phyloP scores from a whole-genome alignment of 371 early-diverging fungal species.

The Mortierella sp. region DNA sequence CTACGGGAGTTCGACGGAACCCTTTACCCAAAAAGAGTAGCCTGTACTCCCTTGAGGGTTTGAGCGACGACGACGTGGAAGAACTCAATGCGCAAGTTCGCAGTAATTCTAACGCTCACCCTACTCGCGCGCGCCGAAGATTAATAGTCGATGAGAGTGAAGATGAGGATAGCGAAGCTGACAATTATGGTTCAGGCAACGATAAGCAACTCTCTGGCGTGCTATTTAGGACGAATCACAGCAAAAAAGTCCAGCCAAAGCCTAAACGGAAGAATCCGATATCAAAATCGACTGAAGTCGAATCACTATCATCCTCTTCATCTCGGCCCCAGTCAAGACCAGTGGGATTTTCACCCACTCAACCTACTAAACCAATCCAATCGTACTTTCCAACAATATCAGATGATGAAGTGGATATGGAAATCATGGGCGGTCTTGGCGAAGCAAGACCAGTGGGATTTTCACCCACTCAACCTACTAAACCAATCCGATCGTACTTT shows the following conservation, averaged over 20 bases:
- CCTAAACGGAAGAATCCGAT: not conserved
- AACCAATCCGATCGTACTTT: conserved; percentile 10
- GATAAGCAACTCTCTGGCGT: too few species aligned
- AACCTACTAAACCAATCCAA: not conserved
- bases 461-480: not conserved
- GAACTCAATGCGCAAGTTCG: not conserved
- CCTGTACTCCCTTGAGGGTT: not conserved
- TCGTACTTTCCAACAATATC: conserved; percentile 21
- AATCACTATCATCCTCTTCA: not conserved
- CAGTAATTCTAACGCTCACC: not conserved
- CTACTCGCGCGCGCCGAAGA: not conserved
- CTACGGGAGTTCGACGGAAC: not conserved
- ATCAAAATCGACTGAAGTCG: not conserved
- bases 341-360: not conserved
- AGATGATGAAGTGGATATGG: conserved; percentile 48
- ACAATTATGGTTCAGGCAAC: not conserved
- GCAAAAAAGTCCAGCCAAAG: not conserved
- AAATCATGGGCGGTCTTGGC: conserved; percentile 47
- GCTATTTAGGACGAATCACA: not conserved
- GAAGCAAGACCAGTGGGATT: not conserved
- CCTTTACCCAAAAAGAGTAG: not conserved
- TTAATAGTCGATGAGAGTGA: not conserved
- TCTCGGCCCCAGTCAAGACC: not conserved
- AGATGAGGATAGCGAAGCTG: not conserved
- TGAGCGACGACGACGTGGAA: conserved; percentile 13